Evolutionary conservation across 129 eudicot genomes (phyloP).

Genomic region (Centella asiatica): DNA sequence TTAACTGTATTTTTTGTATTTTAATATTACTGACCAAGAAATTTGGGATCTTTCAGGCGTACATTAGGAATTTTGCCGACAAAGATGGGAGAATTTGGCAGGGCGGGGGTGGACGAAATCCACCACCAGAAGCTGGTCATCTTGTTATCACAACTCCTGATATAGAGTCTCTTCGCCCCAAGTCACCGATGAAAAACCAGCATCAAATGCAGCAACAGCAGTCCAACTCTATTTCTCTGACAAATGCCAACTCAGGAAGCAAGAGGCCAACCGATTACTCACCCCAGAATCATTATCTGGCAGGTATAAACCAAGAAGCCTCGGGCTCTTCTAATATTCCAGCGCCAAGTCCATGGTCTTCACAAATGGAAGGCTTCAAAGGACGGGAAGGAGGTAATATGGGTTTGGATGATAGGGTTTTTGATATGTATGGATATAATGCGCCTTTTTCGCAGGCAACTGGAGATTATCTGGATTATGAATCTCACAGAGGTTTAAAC

Average conservation of each 20-base stretch:
- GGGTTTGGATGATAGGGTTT: conserved; percentile 51
- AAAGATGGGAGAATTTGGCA: conserved; percentile 83
- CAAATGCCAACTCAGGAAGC: conserved; percentile 41
- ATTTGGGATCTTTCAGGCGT: conserved; percentile 41
- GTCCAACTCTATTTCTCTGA: conserved; percentile 56
- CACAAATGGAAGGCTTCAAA: conserved; percentile 39
- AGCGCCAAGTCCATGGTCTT: conserved; percentile 66
- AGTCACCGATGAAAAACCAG: conserved; percentile 98
- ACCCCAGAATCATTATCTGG: conserved; percentile 44
- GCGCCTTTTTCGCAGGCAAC: conserved; percentile 45
- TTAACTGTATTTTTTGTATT: neutral
- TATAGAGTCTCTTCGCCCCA: conserved; percentile 85
- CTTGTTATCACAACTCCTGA: conserved; percentile 78
- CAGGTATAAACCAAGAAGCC: conserved; percentile 60
- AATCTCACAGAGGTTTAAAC: conserved; percentile 67
- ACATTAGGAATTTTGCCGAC: conserved; percentile 56
- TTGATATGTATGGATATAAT: conserved; percentile 74
- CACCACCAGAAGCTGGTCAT: conserved; percentile 97
- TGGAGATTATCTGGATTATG: conserved; percentile 64
- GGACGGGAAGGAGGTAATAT: conserved; percentile 30
- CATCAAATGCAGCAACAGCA: conserved; percentile 70
- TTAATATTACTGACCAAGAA: neutral
- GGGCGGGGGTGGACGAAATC: conserved; percentile 79
- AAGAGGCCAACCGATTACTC: conserved; percentile 61
- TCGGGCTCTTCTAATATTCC: conserved; percentile 53